These are phyloP conservation scores for Discostella pseudostelligera DNA, from an alignment of 108 stramenopile genomes.

Conservation along the genomic window DNA sequence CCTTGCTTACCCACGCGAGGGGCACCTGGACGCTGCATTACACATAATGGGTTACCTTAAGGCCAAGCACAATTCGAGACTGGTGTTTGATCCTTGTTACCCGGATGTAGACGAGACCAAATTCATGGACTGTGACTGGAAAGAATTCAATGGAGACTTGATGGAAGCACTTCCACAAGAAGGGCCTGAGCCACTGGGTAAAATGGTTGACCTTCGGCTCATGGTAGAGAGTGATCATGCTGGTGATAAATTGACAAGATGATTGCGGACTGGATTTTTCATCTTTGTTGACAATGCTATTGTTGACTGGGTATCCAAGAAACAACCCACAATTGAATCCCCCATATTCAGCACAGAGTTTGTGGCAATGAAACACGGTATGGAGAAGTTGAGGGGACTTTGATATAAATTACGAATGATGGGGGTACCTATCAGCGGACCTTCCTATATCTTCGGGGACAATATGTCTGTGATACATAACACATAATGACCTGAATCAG, in stretches of 20 bases:
- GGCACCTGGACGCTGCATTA: conserved; percentile 19
- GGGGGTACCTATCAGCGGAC: conserved; percentile 4
- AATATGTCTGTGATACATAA: conserved; percentile 13
- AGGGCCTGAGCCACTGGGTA: conserved; percentile 13
- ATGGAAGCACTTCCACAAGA: conserved; percentile 14
- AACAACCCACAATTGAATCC: conserved; percentile 7
- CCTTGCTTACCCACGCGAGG: conserved; percentile 25
- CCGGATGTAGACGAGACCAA: conserved; percentile 4
- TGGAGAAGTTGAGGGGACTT: not conserved
- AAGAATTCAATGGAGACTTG: conserved; percentile 18
- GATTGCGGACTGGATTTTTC: not conserved
- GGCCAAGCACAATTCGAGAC: conserved; percentile 2
- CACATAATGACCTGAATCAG: not conserved
- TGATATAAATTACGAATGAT: conserved; percentile 11
- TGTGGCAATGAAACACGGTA: conserved; percentile 7
- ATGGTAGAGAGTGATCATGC: not conserved
- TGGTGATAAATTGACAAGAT: conserved; percentile 1
- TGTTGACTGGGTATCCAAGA: conserved; percentile 4
- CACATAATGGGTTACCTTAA: not conserved
- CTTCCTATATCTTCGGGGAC: conserved; percentile 9
- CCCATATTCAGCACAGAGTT: conserved; percentile 12
- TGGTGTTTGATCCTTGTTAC: conserved; percentile 5
- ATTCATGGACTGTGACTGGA: conserved; percentile 15
- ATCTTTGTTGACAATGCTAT: not conserved
- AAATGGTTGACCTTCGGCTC: conserved; percentile 1